Evolutionary conservation across 176 grass and related monocot genomes (phyloP).

Genomic region (Alloteropsis semialata): DNA sequence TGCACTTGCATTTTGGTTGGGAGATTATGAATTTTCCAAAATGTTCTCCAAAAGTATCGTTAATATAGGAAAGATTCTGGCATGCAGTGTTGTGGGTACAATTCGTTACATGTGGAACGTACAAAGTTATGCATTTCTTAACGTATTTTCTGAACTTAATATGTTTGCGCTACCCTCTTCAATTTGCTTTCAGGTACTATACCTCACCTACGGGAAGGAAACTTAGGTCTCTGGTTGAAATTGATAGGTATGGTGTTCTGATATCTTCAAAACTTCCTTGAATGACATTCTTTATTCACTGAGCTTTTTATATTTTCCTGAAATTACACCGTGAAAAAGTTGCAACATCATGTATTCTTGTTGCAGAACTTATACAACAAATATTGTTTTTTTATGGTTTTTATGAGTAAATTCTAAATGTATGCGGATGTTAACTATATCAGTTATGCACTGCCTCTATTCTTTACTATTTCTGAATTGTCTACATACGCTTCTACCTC

Average conservation of each 20-base stretch:
- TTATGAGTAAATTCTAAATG: slow-evolving; percentile 10
- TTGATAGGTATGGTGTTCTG: slow-evolving; percentile 50
- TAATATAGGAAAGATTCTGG: background rate
- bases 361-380: background rate
- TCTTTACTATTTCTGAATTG: background rate
- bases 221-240: slow-evolving; percentile 70
- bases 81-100: background rate
- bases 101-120: background rate
- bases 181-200: slow-evolving; percentile 65
- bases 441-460: background rate
- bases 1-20: background rate
- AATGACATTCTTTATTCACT: background rate
- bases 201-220: slow-evolving; percentile 69
- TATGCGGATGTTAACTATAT: background rate
- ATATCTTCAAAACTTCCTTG: background rate
- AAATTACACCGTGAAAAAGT: background rate
- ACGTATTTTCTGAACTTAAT: slow-evolving; percentile 5
- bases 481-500: slow-evolving; percentile 13
- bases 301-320: background rate
- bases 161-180: background rate
- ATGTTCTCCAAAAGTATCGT: background rate
- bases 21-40: background rate
- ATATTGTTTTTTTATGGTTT: background rate
- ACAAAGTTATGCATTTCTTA: background rate
- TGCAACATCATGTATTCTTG: background rate